Evolutionary conservation across 306 rosid species (phyloP).

Genomic region (Sicyos baderoa): DNA sequence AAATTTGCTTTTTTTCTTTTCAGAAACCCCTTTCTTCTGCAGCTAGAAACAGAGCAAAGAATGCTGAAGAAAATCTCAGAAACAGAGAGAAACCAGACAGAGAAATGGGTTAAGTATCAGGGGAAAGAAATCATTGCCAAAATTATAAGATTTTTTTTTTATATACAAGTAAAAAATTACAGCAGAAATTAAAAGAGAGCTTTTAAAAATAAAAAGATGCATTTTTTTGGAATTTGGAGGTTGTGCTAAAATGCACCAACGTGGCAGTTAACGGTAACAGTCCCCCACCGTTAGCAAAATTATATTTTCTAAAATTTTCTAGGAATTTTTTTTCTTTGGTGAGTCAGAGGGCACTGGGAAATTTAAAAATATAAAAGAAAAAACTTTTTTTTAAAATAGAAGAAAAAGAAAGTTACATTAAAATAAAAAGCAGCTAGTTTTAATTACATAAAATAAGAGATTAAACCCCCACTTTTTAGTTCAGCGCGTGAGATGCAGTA

Average conservation of each 20-base stretch:
- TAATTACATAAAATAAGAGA: constrained; percentile 1
- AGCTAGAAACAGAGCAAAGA: constrained; percentile 10
- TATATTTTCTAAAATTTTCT: constrained; percentile 1
- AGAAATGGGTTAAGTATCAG: constrained; percentile 25
- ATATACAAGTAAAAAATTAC: background rate
- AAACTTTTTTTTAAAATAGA: background rate
- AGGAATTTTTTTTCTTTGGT: constrained; percentile 18
- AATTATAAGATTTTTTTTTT: background rate
- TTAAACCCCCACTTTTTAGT: background rate
- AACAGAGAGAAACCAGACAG: constrained; percentile 25
- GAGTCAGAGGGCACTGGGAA: constrained; percentile 19
- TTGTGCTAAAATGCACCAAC: constrained; percentile 46
- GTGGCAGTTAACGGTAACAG: constrained; percentile 34
- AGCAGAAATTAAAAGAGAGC: constrained; percentile 8
- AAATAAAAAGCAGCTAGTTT: background rate
- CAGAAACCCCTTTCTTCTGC: background rate
- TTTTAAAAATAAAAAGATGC: constrained; percentile 22
- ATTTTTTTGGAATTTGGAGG: constrained; percentile 36
- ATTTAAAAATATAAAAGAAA: background rate
- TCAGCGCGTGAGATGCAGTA: background rate
- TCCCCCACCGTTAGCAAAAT: constrained; percentile 35
- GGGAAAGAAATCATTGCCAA: constrained; percentile 44
- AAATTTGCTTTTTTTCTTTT: constrained; percentile 7
- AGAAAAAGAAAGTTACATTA: background rate
- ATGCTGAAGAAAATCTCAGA: constrained; percentile 18